Conservation (phyloP, 75 land plant genomes). For the Picea glauca region DNA sequence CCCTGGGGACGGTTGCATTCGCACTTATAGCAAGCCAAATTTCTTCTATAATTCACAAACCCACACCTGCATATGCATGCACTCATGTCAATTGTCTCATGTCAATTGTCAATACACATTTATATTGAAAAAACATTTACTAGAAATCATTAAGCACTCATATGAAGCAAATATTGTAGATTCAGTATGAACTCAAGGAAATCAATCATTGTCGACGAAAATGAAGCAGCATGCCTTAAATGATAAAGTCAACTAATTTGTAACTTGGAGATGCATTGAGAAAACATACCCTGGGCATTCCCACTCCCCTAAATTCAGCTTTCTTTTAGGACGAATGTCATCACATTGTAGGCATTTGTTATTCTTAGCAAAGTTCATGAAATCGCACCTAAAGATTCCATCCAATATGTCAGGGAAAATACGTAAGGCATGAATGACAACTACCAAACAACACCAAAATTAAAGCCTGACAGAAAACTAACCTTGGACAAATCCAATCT, state of each 20-base stretch:
- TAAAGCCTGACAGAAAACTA: constrained; percentile 10
- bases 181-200: background rate
- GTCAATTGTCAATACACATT: background rate
- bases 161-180: background rate
- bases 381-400: constrained; percentile 69
- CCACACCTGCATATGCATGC: constrained; percentile 56
- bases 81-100: too few relatives aligned
- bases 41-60: constrained; percentile 71
- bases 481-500: constrained; percentile 93
- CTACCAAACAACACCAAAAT: constrained; percentile 9
- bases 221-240: background rate
- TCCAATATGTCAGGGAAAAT: constrained; percentile 5
- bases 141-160: background rate
- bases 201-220: background rate
- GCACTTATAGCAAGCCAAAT: constrained; percentile 70
- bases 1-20: constrained; percentile 40
- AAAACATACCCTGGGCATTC: constrained; percentile 76
- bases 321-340: constrained; percentile 58
- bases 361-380: constrained; percentile 83
- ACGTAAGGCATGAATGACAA: background rate
- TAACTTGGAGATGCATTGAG: background rate
- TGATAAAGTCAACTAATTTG: background rate
- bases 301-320: constrained; percentile 86
- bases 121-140: background rate
- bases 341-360: constrained; percentile 69